Percentiles rank a stretch among this genome's conserved stretches.
Conservation (phyloP, 371 early-diverging fungal species). For the Mortierella sp. region DNA sequence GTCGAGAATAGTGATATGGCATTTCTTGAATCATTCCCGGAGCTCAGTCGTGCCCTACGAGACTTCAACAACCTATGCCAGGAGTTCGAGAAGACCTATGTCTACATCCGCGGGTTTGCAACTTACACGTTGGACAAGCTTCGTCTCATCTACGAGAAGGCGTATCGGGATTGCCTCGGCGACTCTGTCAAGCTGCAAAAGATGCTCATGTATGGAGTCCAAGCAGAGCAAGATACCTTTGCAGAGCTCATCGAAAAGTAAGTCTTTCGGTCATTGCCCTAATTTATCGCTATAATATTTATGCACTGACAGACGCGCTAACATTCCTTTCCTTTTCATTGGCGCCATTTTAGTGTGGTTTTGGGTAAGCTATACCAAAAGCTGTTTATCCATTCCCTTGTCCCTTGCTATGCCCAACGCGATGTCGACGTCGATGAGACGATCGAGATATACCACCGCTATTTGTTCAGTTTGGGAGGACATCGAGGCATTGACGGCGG, state of each 20-base stretch:
- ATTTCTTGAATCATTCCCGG: constrained; percentile 69
- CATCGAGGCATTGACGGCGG: constrained; percentile 47
- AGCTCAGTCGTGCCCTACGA: constrained; percentile 63
- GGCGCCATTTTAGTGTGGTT: constrained; percentile 59
- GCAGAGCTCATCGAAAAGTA: constrained; percentile 75
- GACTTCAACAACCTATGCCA: constrained; percentile 62
- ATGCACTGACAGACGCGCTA: neutral
- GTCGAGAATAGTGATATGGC: constrained; percentile 63
- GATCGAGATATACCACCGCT: constrained; percentile 37
- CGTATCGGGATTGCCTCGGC: constrained; percentile 55
- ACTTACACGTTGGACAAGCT: constrained; percentile 69
- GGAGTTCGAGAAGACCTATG: constrained; percentile 73
- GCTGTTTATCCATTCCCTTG: constrained; percentile 70
- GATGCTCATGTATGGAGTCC: constrained; percentile 51
- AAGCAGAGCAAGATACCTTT: constrained; percentile 69
- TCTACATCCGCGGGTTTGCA: constrained; percentile 74
- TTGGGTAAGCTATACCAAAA: constrained; percentile 73
- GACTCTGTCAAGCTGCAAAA: constrained; percentile 54
- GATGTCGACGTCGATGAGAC: constrained; percentile 44
- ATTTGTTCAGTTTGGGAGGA: constrained; percentile 28
- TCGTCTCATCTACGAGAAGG: constrained; percentile 69
- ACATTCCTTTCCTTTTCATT: neutral
- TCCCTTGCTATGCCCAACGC: constrained; percentile 56
- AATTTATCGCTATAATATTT: neutral
- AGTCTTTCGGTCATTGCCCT: neutral